These are phyloP conservation scores for Mycosphaerella sp. DNA, from an alignment of 2,329 filamentous ascomycete genomes.

Conservation along the genomic window DNA sequence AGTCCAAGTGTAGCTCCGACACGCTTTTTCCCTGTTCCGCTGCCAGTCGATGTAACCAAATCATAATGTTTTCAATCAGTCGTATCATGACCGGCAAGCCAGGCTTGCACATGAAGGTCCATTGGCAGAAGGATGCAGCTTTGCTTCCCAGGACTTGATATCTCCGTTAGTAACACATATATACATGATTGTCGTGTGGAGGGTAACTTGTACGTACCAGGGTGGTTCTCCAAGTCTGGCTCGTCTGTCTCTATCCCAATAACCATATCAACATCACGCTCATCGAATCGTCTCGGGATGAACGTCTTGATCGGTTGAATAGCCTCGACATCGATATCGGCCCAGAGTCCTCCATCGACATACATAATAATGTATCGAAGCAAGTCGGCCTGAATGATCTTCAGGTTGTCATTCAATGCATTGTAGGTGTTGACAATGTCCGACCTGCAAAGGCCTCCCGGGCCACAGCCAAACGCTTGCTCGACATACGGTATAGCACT, in stretches of 20 bases:
- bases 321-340: slow-evolving; percentile 54
- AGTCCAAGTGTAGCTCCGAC: slow-evolving; percentile 57
- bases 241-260: slow-evolving; percentile 65
- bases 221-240: slow-evolving; percentile 56
- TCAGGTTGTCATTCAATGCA: slow-evolving; percentile 46
- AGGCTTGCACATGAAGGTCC: slow-evolving; percentile 66
- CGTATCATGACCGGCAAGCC: slow-evolving; percentile 59
- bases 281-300: slow-evolving; percentile 56
- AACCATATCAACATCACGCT: slow-evolving; percentile 59
- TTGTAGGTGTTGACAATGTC: slow-evolving; percentile 58
- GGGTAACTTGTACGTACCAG: slow-evolving; percentile 30
- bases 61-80: slow-evolving; percentile 61
- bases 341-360: slow-evolving; percentile 55
- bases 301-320: slow-evolving; percentile 49
- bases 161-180: background rate
- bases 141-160: slow-evolving; percentile 53
- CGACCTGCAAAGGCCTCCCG: slow-evolving; percentile 55
- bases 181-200: too few relatives aligned
- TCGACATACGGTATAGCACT: slow-evolving; percentile 63
- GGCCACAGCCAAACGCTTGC: slow-evolving; percentile 52
- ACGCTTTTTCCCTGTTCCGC: slow-evolving; percentile 52
- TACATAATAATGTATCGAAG: slow-evolving; percentile 62
- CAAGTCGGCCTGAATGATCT: slow-evolving; percentile 60
- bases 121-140: slow-evolving; percentile 65
- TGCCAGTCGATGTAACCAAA: slow-evolving; percentile 56